These are phyloP conservation scores for Ilyonectria destructans DNA, from an alignment of 2,329 filamentous ascomycete genomes.

Conservation along the genomic window DNA sequence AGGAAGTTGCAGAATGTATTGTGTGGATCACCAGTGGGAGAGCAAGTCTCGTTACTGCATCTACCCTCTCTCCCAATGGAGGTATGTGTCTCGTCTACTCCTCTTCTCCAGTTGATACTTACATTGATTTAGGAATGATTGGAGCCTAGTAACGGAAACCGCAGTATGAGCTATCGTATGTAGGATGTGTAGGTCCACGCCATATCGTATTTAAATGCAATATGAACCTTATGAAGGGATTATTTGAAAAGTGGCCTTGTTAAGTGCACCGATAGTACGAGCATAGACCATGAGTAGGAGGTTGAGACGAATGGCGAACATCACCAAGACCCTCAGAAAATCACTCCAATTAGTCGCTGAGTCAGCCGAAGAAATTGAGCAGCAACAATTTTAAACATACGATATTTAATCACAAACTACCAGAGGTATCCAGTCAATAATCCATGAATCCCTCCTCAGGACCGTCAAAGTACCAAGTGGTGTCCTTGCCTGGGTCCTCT, in stretches of 20 bases:
- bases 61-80: slow-evolving; percentile 9
- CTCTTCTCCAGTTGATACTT: neutral
- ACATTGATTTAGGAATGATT: slow-evolving; percentile 4
- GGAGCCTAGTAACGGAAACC: neutral
- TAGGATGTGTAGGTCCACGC: too few relatives aligned
- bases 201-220: too few relatives aligned
- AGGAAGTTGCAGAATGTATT: slow-evolving; percentile 19
- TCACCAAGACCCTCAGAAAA: too few relatives aligned
- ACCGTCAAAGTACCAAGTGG: slow-evolving; percentile 21
- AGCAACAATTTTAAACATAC: too few relatives aligned
- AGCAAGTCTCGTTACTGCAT: slow-evolving; percentile 11
- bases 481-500: slow-evolving; percentile 8
- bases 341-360: too few relatives aligned
- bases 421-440: neutral
- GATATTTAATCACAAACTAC: neutral
- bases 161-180: too few relatives aligned
- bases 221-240: too few relatives aligned
- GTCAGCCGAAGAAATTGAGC: too few relatives aligned
- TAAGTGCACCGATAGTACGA: too few relatives aligned
- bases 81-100: neutral
- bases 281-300: too few relatives aligned
- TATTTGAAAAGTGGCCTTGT: too few relatives aligned
- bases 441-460: slow-evolving; percentile 11
- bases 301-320: too few relatives aligned
- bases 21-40: slow-evolving; percentile 14